phyloP scores from a whole-genome alignment of 1,284 basidiomycete species.

The Hymenochaete sp. region DNA sequence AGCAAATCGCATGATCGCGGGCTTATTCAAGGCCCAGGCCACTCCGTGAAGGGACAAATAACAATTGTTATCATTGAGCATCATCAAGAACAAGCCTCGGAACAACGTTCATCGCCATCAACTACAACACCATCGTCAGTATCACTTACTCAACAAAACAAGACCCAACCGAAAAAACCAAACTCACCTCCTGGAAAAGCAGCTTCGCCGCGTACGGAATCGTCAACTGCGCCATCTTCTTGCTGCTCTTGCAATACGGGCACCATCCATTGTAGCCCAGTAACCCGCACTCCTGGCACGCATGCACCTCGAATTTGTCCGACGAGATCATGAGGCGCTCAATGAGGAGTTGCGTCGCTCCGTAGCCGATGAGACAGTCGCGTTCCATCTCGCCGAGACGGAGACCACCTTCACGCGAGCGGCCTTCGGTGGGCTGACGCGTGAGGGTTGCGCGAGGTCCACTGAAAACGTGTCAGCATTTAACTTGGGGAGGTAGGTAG shows the following conservation, averaged over 20 bases:
- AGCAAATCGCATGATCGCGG: too few relatives aligned
- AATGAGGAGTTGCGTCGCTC: constrained; percentile 90
- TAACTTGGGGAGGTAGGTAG: constrained; percentile 10
- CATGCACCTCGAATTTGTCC: constrained; percentile 95
- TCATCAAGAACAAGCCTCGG: constrained; percentile 80
- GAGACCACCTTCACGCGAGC: constrained; percentile 94
- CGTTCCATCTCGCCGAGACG: constrained; percentile 99
- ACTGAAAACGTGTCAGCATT: constrained; percentile 31
- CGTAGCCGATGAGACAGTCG: constrained; percentile 93
- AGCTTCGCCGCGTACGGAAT: constrained; percentile 98
- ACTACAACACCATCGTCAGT: constrained; percentile 31
- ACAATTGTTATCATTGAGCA: constrained; percentile 40
- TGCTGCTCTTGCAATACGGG: constrained; percentile 91
- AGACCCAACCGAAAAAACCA: constrained; percentile 2
- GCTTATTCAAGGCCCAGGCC: too few relatives aligned
- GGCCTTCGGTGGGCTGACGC: constrained; percentile 96
- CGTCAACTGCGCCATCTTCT: constrained; percentile 93
- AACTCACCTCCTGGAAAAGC: constrained; percentile 87
- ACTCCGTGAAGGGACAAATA: too few relatives aligned
- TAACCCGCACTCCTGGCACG: constrained; percentile 90
- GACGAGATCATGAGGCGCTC: constrained; percentile 98
- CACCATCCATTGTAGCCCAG: constrained; percentile 98
- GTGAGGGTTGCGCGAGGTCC: constrained; percentile 96
- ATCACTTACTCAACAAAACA: constrained; percentile 3
- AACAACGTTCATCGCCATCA: constrained; percentile 94